phyloP scores from a whole-genome alignment of 2,329 filamentous ascomycete species.

The Trichoderma pleuroti region DNA sequence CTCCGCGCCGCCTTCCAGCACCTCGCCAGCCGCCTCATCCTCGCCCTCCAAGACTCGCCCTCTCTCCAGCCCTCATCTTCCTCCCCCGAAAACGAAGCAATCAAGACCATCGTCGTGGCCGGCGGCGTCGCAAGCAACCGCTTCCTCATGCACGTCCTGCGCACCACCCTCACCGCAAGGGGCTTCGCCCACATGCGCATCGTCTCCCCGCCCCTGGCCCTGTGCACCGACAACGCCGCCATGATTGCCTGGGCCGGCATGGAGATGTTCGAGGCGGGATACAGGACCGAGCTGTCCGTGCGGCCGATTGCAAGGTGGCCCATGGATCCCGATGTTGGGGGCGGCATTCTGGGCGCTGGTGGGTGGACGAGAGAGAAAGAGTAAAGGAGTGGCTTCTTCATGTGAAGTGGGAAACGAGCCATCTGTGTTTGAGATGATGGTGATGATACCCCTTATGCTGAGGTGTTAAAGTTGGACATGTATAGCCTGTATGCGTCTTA shows the following conservation, averaged over 20 bases:
- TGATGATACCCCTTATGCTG: neutral
- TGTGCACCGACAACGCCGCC: conserved; percentile 93
- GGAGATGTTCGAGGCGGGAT: conserved; percentile 86
- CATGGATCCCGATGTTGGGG: conserved; percentile 56
- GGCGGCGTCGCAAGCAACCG: conserved; percentile 87
- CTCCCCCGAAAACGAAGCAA: neutral
- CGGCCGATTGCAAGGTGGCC: conserved; percentile 67
- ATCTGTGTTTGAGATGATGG: neutral
- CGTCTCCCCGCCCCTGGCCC: conserved; percentile 67
- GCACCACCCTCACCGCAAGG: conserved; percentile 57
- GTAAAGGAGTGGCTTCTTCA: no score
- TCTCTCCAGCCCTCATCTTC: conserved; percentile 27
- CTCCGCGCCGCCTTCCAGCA: conserved; percentile 88
- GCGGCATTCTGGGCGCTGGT: conserved; percentile 62
- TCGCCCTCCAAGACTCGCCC: conserved; percentile 52
- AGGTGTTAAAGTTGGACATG: neutral
- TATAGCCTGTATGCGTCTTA: neutral
- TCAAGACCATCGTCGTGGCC: conserved; percentile 68
- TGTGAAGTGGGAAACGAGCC: neutral
- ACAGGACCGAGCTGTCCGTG: conserved; percentile 58
- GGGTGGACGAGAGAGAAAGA: conserved; percentile 41
- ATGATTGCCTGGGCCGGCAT: conserved; percentile 96
- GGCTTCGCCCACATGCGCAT: conserved; percentile 61
- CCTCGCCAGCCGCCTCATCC: conserved; percentile 68
- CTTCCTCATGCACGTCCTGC: conserved; percentile 68